Evolutionary conservation across 2,329 filamentous ascomycete genomes (phyloP).

Genomic region (Cyphellophora attinorum): DNA sequence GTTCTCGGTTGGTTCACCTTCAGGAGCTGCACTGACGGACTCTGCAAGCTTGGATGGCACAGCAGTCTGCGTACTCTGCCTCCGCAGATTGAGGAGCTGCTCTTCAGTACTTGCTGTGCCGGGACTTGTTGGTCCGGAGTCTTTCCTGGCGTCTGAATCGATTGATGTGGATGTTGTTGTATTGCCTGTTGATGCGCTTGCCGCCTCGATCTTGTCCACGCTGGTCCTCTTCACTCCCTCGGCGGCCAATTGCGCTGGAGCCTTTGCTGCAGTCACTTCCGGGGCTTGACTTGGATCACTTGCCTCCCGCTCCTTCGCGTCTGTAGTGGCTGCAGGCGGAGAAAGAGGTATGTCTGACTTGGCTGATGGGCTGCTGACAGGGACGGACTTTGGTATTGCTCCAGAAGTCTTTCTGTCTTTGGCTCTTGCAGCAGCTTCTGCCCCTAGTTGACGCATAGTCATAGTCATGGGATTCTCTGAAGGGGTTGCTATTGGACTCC

Average conservation of each 20-base stretch:
- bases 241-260: constrained; percentile 13
- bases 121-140: background rate
- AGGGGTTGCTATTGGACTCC: constrained; percentile 4
- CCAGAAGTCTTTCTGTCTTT: constrained; percentile 11
- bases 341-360: background rate
- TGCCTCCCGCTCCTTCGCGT: background rate
- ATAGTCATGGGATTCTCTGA: constrained; percentile 26
- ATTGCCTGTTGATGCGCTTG: constrained; percentile 11
- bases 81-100: constrained; percentile 10
- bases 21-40: constrained; percentile 7
- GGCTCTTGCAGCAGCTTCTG: constrained; percentile 25
- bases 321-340: background rate
- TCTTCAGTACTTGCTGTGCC: constrained; percentile 11
- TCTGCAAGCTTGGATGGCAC: constrained; percentile 10
- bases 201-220: constrained; percentile 13
- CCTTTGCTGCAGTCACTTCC: constrained; percentile 14
- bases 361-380: background rate
- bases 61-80: constrained; percentile 11
- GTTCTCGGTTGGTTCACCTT: too few relatives aligned
- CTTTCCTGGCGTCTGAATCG: too few relatives aligned
- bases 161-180: constrained; percentile 8
- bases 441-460: constrained; percentile 34
- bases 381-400: constrained; percentile 1
- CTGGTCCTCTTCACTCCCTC: constrained; percentile 17
- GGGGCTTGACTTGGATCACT: background rate